phyloP scores from a whole-genome alignment of 345 rosid genomes.

The Rhodomyrtus tomentosa region DNA sequence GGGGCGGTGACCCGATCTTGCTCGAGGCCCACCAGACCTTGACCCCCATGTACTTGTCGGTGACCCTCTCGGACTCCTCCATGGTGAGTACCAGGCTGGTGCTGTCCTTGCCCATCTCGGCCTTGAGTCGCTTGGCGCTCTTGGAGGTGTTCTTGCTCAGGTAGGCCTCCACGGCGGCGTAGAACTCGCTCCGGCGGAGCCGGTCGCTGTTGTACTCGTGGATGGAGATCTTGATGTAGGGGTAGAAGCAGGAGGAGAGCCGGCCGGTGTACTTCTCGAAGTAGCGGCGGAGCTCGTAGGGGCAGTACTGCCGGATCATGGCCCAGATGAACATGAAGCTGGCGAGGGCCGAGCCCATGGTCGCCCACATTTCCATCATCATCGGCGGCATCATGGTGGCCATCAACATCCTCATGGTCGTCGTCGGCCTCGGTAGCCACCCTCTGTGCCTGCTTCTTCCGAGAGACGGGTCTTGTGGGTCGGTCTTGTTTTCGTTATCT shows the following conservation, averaged over 20 bases:
- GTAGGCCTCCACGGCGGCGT: constrained; percentile 45
- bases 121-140: constrained; percentile 34
- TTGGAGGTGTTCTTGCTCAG: constrained; percentile 28
- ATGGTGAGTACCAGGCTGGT: constrained; percentile 29
- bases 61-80: constrained; percentile 42
- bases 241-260: constrained; percentile 20
- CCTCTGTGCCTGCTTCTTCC: not conserved
- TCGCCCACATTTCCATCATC: constrained; percentile 37
- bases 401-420: not conserved
- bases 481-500: not conserved
- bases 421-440: not conserved
- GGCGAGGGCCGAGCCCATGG: constrained; percentile 49
- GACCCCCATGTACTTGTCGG: constrained; percentile 31
- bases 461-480: not conserved
- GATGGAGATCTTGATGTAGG: constrained; percentile 37
- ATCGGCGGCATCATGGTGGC: constrained; percentile 14
- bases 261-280: constrained; percentile 22
- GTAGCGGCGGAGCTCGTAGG: constrained; percentile 32
- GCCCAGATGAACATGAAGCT: constrained; percentile 55
- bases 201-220: constrained; percentile 36
- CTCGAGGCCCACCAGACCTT: constrained; percentile 40
- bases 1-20: constrained; percentile 9
- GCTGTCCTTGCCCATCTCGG: constrained; percentile 36
- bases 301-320: constrained; percentile 37
- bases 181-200: constrained; percentile 43